Evolutionary conservation across 2,329 filamentous ascomycete species (phyloP).

Genomic region (Neopestalotiopsis sp.): DNA sequence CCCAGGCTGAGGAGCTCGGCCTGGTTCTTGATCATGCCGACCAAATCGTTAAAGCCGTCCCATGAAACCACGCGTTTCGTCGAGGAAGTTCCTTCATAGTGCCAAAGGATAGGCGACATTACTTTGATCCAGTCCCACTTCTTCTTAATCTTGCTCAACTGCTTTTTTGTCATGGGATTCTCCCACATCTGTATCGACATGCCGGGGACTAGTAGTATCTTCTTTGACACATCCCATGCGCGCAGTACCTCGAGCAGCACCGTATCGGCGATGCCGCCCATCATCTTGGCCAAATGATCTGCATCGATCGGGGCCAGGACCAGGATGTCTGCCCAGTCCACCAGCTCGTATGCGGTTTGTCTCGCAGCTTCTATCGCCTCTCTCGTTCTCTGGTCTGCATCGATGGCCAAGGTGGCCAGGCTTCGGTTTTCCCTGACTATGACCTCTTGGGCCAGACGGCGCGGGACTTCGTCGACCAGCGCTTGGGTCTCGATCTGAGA

Average conservation of each 20-base stretch:
- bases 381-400: constrained; percentile 39
- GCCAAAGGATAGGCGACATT: constrained; percentile 82
- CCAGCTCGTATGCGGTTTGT: constrained; percentile 67
- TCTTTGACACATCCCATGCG: constrained; percentile 87
- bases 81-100: constrained; percentile 60
- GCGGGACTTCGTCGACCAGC: constrained; percentile 69
- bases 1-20: constrained; percentile 77
- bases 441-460: constrained; percentile 66
- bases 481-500: constrained; percentile 64
- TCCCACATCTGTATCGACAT: constrained; percentile 93
- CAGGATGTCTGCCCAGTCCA: constrained; percentile 86
- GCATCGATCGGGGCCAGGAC: constrained; percentile 86
- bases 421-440: constrained; percentile 62
- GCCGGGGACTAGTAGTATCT: constrained; percentile 81
- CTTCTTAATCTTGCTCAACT: constrained; percentile 79
- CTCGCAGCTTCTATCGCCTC: constrained; percentile 57
- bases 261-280: constrained; percentile 81
- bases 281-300: constrained; percentile 84
- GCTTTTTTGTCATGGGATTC: constrained; percentile 86
- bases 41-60: constrained; percentile 72
- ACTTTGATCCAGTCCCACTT: constrained; percentile 90
- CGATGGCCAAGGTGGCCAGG: constrained; percentile 39
- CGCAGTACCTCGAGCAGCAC: constrained; percentile 80
- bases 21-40: constrained; percentile 77
- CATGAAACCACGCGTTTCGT: constrained; percentile 62